Evolutionary conservation across 192 early-diverging fungal genomes (phyloP), one percentile per base, ranked within the genome.

Genomic region (Coemansia sp.): DNA sequence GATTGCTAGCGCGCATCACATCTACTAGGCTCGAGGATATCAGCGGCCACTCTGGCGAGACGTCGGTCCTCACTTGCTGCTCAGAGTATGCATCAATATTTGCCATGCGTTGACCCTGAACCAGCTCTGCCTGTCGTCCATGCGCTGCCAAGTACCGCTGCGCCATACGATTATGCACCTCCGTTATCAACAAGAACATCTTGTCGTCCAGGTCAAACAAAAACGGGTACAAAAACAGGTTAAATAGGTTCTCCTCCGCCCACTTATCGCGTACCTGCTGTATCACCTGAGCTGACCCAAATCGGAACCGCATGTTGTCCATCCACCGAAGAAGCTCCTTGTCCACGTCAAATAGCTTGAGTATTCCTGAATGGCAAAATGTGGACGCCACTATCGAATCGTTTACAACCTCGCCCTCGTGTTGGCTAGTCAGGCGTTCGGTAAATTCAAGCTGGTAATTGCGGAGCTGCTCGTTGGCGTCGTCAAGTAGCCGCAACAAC

Each of bases 181-280:
- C 81, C 8, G 31, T n/a, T 32, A 50, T 40, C 17, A 69, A 40
- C 45, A 83, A 62, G 46, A 29, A 12, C 29, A 39, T 31, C 68
- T 75, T 76, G 46, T 64, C 65, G 10, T n/a, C 59, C 31, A 64
- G 9, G 19, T 44, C 45, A 20, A 78, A 73, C 29, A 78, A 24
- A 22, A 83, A 78, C 63, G 81, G 81, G 48, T 83, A 83, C 20
- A 53, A 34, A 34, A 83, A 73, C 22, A 67, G 50, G 3, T 67
- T 71, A 48, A 83, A 75, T 5, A 67, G 5, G 32, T 77, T 70
- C 36, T 31, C 48, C 27, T 74, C 75, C 7, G 32, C 48, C 59
- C 64, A 72, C 24, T 22, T 32, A 36, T 61, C 36, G 19, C 31
- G 36, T n/a, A 40, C 19, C 11, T 61, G 38, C 32, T n/a, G 59